Base-by-base conservation (phyloP, 345 rosid species). In the Psidium friedrichsthalianum region DNA sequence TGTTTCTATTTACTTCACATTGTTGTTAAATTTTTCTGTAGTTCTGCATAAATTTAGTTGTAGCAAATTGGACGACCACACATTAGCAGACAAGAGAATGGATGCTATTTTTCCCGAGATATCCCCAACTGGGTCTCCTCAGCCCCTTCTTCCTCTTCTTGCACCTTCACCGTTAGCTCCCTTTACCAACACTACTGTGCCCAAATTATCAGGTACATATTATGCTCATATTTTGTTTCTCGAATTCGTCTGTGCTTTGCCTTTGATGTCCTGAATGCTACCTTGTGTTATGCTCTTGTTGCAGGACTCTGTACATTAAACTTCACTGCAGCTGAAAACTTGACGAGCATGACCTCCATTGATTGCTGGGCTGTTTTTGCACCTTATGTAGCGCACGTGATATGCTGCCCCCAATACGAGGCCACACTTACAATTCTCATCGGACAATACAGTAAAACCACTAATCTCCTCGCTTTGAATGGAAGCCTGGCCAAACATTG, bases 321-420 rank as follows among this genome's bases (percentile, higher is more conserved):
- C 88, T 97, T 97, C 90, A 92, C 92, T 53, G 91, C 95, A 18
- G 93, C 92, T 16, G 92, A 93, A 89, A 91, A 90, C 89, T 88
- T 96, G 90, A 93, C 96, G 93, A 92, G 92, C 82, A 91, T 92
- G 83, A 95, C 99, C 81, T 88, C 99, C 61, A 93, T 89, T 40
- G 98, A 97, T 88, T 97, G 99, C 90, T 94, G 88, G 89, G 89
- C 92, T 22, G 88, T 90, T 78, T 95, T 97, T 59, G 99, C 99
- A 57, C 96, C 98, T 5, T 86, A 94, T 86, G 87, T 96, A 86
- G 98, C 99, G 21, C 94, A 97, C 81, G 98, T 96, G 81, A 94
- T 96, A 89, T 97, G 99, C 86, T 97, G 99, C 89, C 99, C 99
- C 16, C 99, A 97, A 92, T 85, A 96, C 32, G 94, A 92, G 83